Percentiles rank a stretch among this genome's conserved stretches.
phyloP scores from a whole-genome alignment of 768 basidiomycete genomes.

The Inosperma sp. region DNA sequence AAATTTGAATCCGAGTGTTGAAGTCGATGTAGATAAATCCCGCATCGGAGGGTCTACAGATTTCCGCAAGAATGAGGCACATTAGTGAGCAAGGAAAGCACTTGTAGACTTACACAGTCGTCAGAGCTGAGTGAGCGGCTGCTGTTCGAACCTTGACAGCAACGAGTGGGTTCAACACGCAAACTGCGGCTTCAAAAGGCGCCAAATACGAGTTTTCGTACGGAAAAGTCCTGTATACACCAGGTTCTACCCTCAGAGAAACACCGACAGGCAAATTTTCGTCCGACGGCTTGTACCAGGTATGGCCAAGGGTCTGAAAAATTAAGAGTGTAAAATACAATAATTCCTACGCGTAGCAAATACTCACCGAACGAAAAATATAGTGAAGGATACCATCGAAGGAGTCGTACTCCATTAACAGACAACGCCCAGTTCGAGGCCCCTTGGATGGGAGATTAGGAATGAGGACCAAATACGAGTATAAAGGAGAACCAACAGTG shows the following conservation, averaged over 20 bases:
- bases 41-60: constrained; percentile 54
- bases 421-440: constrained; percentile 5
- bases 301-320: constrained; percentile 78
- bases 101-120: constrained; percentile 51
- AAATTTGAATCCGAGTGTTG: constrained; percentile 83
- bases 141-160: constrained; percentile 79
- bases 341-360: constrained; percentile 7
- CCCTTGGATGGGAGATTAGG: not conserved
- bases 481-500: not conserved
- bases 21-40: constrained; percentile 63
- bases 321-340: not conserved
- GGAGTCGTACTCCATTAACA: constrained; percentile 68
- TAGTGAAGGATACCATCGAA: constrained; percentile 78
- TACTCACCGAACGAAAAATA: constrained; percentile 65
- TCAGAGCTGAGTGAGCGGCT: constrained; percentile 73
- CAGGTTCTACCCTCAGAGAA: constrained; percentile 63
- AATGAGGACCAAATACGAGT: not conserved
- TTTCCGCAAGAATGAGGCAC: constrained; percentile 8
- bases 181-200: constrained; percentile 79
- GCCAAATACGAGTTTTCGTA: constrained; percentile 78
- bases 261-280: constrained; percentile 79
- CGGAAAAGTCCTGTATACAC: constrained; percentile 76
- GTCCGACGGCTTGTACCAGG: constrained; percentile 83
- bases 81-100: not conserved
- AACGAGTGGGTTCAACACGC: constrained; percentile 74